Percentiles rank a stretch among this genome's conserved stretches.
These are phyloP conservation scores for Galeopsis tetrahit DNA, from an alignment of 257 asterid genomes.

Conservation along the genomic window DNA sequence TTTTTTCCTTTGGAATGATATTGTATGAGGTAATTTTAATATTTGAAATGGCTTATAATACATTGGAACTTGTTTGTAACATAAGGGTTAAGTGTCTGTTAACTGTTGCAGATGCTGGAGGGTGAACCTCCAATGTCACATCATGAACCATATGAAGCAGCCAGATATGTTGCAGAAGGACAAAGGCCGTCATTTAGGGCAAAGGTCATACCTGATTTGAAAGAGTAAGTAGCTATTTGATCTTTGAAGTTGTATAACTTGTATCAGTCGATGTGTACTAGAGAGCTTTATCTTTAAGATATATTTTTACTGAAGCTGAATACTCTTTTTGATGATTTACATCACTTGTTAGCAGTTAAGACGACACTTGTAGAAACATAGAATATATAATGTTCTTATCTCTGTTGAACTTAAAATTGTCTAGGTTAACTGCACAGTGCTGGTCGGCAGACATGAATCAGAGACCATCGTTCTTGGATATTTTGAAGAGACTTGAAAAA, in stretches of 20 bases:
- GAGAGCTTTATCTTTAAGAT: no score
- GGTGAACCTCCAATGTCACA: slow-evolving; percentile 90
- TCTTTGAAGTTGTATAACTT: background rate
- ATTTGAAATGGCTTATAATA: slow-evolving; percentile 17
- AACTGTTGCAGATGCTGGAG: slow-evolving; percentile 88
- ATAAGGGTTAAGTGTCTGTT: slow-evolving; percentile 25
- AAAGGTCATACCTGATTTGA: slow-evolving; percentile 71
- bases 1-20: slow-evolving; percentile 96
- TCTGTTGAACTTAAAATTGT: slow-evolving; percentile 26
- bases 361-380: background rate
- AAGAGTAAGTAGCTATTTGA: slow-evolving; percentile 62
- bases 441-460: slow-evolving; percentile 89
- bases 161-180: slow-evolving; percentile 89
- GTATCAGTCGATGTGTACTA: slow-evolving; percentile 3
- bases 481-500: slow-evolving; percentile 80
- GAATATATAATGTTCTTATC: background rate
- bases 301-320: no score
- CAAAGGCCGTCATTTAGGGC: slow-evolving; percentile 87
- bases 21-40: slow-evolving; percentile 76
- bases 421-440: slow-evolving; percentile 72
- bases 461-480: slow-evolving; percentile 89
- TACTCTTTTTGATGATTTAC: no score
- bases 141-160: slow-evolving; percentile 97
- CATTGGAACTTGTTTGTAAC: slow-evolving; percentile 13
- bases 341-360: background rate